Evolutionary conservation across 2,329 filamentous ascomycete genomes (phyloP), one percentile per base, ranked within the genome.

Genomic region (Mycocentrospora acerina): DNA sequence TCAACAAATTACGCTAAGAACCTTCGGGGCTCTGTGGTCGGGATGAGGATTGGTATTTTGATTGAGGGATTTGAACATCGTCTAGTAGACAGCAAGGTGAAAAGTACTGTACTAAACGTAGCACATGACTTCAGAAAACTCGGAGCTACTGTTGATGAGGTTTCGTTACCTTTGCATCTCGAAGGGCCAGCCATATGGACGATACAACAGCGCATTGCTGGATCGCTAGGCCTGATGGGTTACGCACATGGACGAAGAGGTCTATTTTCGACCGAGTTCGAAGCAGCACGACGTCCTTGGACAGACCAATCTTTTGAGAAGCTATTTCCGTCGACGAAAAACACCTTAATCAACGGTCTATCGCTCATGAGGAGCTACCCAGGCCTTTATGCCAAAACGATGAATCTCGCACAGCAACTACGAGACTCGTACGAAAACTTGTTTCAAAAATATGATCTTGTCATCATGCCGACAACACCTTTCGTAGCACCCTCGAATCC

Each of bases 251-350:
- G 53, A 14, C 45, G 51, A 22, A 37, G 53, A 41, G 51, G 51
- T 8, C 34, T 57, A 4, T 55, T 56, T 14, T 53, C 51, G 18
- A 53, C 47, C 19, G 53, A 42, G 17, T 58, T 42, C 22, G 74
- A 79, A 45, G 59, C 67, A n/a, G 69, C 69, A 2, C 65, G 73
- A 6, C 67, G 74, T 0, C 73, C 73, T 0, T 77, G 72, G 72
- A 73, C 69, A 0, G 58, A 71, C 11, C 61, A 69, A n/a, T 69
- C 67, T 33, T 79, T 78, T 43, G 64, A 73, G 31, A 72, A 72
- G 33, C 58, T 75, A 0, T 75, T 75, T 48, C 74, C 66, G 1
- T 59, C 57, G 1, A 58, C 75, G 1, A 76, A 76, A 37, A 77
- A 77, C 42, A 74, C 72, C 2, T 51, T 73, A 2, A 63, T 73